phyloP scores from a whole-genome alignment of 2,329 filamentous ascomycete genomes.

The Botryotinia globosa region DNA sequence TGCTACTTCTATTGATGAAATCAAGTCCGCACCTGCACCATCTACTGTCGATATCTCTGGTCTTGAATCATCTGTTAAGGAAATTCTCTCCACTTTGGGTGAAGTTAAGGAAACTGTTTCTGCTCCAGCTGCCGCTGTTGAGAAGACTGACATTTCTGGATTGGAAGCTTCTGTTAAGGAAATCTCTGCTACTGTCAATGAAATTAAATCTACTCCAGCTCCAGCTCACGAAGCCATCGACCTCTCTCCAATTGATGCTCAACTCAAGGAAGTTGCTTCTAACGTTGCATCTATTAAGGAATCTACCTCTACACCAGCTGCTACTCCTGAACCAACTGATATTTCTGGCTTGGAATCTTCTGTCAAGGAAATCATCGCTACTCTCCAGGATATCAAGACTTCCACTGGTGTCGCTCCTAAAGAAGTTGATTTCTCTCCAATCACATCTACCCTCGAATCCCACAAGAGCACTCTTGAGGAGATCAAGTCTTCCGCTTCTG shows the following conservation, averaged over 20 bases:
- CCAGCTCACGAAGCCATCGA: constrained; percentile 26
- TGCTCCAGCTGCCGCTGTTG: constrained; percentile 23
- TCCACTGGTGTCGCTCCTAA: background rate
- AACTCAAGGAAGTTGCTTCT: constrained; percentile 25
- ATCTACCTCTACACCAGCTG: constrained; percentile 19
- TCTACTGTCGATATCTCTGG: constrained; percentile 26
- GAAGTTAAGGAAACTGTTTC: constrained; percentile 20
- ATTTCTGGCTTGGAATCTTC: constrained; percentile 24
- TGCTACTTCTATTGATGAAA: constrained; percentile 20
- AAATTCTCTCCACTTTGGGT: constrained; percentile 24
- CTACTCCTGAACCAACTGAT: constrained; percentile 24
- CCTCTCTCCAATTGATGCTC: constrained; percentile 23
- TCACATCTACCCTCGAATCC: constrained; percentile 24
- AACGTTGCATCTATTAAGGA: constrained; percentile 19
- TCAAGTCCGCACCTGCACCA: constrained; percentile 22
- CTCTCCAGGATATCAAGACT: constrained; percentile 24
- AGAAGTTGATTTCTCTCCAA: constrained; percentile 25
- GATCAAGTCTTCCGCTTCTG: constrained; percentile 21
- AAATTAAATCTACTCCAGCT: constrained; percentile 27
- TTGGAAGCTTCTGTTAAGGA: constrained; percentile 23
- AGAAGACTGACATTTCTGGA: constrained; percentile 24
- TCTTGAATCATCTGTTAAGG: constrained; percentile 25
- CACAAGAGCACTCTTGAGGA: constrained; percentile 24
- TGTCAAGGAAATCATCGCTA: constrained; percentile 25
- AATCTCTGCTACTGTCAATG: constrained; percentile 20